Evolutionary conservation across 2,329 filamentous ascomycete species (phyloP), one percentile per base, ranked within the genome.

Genomic region (Chaetomium sp.): DNA sequence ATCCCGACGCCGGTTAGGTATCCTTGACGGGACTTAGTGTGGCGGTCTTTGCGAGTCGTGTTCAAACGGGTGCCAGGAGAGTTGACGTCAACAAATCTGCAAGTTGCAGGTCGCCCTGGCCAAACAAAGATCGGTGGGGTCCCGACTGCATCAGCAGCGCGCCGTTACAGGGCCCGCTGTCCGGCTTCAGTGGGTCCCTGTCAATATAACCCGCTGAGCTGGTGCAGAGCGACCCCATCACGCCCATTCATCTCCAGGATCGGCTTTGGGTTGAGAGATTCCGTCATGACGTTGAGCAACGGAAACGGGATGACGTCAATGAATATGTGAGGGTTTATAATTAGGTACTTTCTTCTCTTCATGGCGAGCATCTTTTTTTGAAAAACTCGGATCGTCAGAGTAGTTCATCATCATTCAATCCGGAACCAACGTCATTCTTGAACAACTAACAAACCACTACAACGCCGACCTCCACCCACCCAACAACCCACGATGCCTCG

Each of bases 401-500:
- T 35, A 35, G 2, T 35, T 35, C 33, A 10, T 13, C 13, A 35
- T 29, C 27, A n/a, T 5, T n/a, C 38, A 42, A 42, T 42, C 6
- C 16, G 16, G 19, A n/a, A 16, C 3, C 38, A 16, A 7, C 13
- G 6, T 42, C 38, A 42, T 42, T 3, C 13, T 23, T 33, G 7
- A 21, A 35, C 53, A 56, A 33, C 21, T 7, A 42, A 25, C 12
- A 31, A 38, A 25, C 27, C 33, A 60, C 19, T 23, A 33, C 35
- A 29, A 27, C 16, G 25, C 31, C 12, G 10, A 6, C 25, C 38
- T 5, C 6, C 21, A 31, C 10, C 2, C 25, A 42, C 38, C 13
- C 19, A 42, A 42, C 16, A 42, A 42, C 16, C 60, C 72, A 80
- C 63, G 65, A 84, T 83, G 82, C 81, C 82, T 79, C 79, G 81